phyloP scores from a whole-genome alignment of 768 basidiomycete species.

The Albatrellus ellisii region DNA sequence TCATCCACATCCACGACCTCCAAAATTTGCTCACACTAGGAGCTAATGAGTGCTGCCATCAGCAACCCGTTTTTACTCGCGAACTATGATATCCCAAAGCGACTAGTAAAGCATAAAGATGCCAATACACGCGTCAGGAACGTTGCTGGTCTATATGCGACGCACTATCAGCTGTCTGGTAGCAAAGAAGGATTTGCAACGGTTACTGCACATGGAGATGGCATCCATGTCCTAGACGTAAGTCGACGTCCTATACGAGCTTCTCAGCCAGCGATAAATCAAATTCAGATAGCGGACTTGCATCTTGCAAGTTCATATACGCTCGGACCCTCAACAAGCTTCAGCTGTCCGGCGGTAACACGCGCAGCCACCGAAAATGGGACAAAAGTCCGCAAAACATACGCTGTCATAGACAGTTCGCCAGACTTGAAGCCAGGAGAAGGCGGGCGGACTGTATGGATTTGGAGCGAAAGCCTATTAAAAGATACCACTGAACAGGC shows the following conservation, averaged over 20 bases:
- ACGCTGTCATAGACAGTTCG: constrained; percentile 6
- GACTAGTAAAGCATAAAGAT: neutral
- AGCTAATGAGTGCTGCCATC: constrained; percentile 8
- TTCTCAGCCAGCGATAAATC: neutral
- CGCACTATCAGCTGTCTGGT: constrained; percentile 20
- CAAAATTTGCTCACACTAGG: neutral
- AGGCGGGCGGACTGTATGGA: constrained; percentile 10
- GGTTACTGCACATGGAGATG: constrained; percentile 58
- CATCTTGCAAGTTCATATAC: constrained; percentile 10
- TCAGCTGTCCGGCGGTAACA: constrained; percentile 12
- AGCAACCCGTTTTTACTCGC: constrained; percentile 12
- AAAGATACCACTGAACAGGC: constrained; percentile 22
- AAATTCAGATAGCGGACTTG: constrained; percentile 8
- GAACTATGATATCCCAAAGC: constrained; percentile 7
- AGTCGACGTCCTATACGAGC: constrained; percentile 15
- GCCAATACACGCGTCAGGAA: neutral
- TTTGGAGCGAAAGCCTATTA: constrained; percentile 10
- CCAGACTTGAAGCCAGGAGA: constrained; percentile 3
- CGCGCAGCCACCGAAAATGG: constrained; percentile 4
- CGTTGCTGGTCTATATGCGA: constrained; percentile 20
- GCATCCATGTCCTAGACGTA: constrained; percentile 66
- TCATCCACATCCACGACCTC: neutral
- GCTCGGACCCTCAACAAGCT: constrained; percentile 13
- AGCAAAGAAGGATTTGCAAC: constrained; percentile 44
- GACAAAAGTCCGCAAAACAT: constrained; percentile 8